Conservation (phyloP, 1,284 basidiomycete species). For the Mycosarcoma mackinlayi region DNA sequence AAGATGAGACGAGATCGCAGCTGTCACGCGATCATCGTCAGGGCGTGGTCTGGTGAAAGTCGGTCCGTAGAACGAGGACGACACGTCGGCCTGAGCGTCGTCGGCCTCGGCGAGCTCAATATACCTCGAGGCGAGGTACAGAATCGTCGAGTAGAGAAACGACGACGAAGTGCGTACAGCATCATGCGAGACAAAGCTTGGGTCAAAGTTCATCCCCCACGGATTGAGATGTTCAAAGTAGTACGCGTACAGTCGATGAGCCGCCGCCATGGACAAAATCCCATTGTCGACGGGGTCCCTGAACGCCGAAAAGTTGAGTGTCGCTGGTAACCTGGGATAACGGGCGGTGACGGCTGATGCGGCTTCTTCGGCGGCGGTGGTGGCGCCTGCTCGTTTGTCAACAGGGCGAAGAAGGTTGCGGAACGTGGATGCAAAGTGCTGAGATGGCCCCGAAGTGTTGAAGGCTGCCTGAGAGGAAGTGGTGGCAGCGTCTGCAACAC, state of each 20-base stretch:
- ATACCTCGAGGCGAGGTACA: conserved; percentile 44
- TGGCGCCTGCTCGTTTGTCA: conserved; percentile 30
- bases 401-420: conserved; percentile 44
- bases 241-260: conserved; percentile 36
- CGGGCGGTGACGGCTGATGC: conserved; percentile 30
- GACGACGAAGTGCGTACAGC: conserved; percentile 39
- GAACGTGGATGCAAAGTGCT: conserved; percentile 43
- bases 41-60: conserved; percentile 15
- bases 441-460: conserved; percentile 18
- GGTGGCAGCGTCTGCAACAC: not conserved
- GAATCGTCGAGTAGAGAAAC: conserved; percentile 44
- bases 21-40: conserved; percentile 28
- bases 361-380: conserved; percentile 23
- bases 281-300: conserved; percentile 43
- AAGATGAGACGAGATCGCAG: conserved; percentile 26
- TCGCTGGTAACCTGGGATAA: conserved; percentile 35
- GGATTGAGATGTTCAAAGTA: conserved; percentile 46
- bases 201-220: conserved; percentile 52
- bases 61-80: conserved; percentile 8
- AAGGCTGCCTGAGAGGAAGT: conserved; percentile 4
- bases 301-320: conserved; percentile 30
- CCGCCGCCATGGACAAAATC: conserved; percentile 38
- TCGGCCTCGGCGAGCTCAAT: conserved; percentile 37
- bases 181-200: conserved; percentile 38
- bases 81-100: conserved; percentile 2